Evolutionary conservation across 1,139 yeast species (phyloP).

Genomic region (Suzukiozyma palmioleophila): DNA sequence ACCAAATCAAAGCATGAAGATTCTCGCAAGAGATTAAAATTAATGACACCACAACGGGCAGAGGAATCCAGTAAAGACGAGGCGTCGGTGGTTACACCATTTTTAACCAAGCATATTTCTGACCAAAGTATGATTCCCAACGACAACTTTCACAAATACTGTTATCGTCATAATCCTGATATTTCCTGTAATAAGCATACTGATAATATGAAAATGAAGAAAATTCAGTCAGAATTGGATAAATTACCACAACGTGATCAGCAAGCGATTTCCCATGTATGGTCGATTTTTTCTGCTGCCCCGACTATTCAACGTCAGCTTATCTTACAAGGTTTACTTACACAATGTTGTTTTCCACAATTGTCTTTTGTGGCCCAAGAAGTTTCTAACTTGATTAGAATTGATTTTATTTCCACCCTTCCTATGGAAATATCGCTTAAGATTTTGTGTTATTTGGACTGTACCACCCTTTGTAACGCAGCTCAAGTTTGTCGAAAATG

Average conservation of each 20-base stretch:
- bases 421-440: conserved; percentile 85
- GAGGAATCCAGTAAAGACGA: conserved; percentile 11
- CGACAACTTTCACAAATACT: conserved; percentile 59
- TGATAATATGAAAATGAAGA: conserved; percentile 61
- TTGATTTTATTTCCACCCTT: conserved; percentile 80
- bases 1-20: neutral
- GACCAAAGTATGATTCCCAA: conserved; percentile 40
- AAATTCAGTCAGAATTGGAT: conserved; percentile 58
- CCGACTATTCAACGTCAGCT: conserved; percentile 64
- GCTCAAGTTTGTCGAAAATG: conserved; percentile 87
- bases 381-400: conserved; percentile 72
- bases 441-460: conserved; percentile 83
- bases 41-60: conserved; percentile 5
- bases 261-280: conserved; percentile 67
- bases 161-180: conserved; percentile 92
- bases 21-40: conserved; percentile 1
- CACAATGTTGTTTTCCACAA: conserved; percentile 95
- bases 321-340: conserved; percentile 75
- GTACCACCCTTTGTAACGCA: conserved; percentile 86
- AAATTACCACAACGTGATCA: conserved; percentile 58
- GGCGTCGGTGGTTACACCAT: conserved; percentile 40
- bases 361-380: conserved; percentile 78
- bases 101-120: conserved; percentile 40
- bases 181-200: conserved; percentile 65
- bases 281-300: conserved; percentile 77